phyloP scores from a whole-genome alignment of 306 rosid genomes.

The Macrotyloma uniflorum region DNA sequence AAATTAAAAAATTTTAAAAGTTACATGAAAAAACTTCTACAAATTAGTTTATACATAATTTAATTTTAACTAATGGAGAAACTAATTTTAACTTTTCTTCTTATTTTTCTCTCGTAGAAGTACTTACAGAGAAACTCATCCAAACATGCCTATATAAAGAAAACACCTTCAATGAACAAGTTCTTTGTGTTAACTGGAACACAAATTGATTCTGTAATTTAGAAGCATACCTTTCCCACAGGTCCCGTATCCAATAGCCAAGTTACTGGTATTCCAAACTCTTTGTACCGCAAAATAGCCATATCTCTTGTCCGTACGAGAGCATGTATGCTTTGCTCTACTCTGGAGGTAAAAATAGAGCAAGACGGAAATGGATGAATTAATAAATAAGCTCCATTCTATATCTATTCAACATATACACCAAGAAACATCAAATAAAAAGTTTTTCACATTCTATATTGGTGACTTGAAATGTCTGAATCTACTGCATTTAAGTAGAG shows the following conservation, averaged over 20 bases:
- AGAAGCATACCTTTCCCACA: conserved; percentile 76
- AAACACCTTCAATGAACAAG: background rate
- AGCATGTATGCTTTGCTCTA: conserved; percentile 80
- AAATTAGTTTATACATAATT: too few species aligned
- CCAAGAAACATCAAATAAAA: background rate
- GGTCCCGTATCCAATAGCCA: conserved; percentile 87
- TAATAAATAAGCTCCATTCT: conserved; percentile 10
- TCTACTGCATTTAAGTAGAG: conserved; percentile 18
- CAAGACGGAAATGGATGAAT: background rate
- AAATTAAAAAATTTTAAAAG: too few species aligned
- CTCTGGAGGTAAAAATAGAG: conserved; percentile 49
- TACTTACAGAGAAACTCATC: too few species aligned
- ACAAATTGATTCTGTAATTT: background rate
- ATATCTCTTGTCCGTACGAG: conserved; percentile 83
- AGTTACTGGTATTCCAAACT: conserved; percentile 80
- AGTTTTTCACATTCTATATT: background rate
- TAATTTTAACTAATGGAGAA: too few species aligned
- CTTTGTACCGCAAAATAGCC: conserved; percentile 78
- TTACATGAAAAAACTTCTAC: too few species aligned
- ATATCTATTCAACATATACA: background rate
- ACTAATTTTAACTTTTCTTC: too few species aligned
- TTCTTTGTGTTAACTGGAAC: background rate
- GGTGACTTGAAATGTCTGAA: conserved; percentile 9
- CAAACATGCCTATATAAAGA: background rate
- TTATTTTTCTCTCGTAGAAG: too few species aligned